These are phyloP conservation scores for Pharnaceum exiguum DNA, from an alignment of 148 eudicot species.

Conservation along the genomic window DNA sequence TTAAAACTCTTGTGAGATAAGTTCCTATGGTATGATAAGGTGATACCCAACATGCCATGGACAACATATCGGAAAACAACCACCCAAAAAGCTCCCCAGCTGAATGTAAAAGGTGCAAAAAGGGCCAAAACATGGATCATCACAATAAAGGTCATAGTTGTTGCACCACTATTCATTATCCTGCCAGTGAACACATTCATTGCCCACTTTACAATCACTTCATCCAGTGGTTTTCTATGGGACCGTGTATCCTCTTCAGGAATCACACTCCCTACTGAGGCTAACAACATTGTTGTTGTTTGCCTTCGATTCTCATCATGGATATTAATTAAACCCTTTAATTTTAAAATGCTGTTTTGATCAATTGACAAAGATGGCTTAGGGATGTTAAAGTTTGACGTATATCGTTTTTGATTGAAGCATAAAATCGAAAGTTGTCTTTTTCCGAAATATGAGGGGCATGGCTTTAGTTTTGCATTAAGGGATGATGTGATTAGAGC, in stretches of 20 bases:
- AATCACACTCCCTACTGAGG: slow-evolving; percentile 16
- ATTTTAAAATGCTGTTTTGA: neutral
- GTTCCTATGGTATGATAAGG: slow-evolving; percentile 71
- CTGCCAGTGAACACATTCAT: slow-evolving; percentile 41
- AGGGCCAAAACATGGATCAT: slow-evolving; percentile 51
- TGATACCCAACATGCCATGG: slow-evolving; percentile 75
- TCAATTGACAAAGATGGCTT: neutral
- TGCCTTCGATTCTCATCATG: slow-evolving; percentile 6
- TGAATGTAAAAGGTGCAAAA: slow-evolving; percentile 58
- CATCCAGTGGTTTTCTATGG: slow-evolving; percentile 36
- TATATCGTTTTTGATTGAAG: slow-evolving; percentile 17
- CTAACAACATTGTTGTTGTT: neutral
- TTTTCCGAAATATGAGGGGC: slow-evolving; percentile 6
- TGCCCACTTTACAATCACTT: slow-evolving; percentile 43
- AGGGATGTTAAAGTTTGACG: slow-evolving; percentile 5
- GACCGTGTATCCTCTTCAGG: slow-evolving; percentile 10
- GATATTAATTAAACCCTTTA: neutral
- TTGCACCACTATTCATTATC: slow-evolving; percentile 49
- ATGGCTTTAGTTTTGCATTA: slow-evolving; percentile 22
- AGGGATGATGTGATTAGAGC: slow-evolving; percentile 25
- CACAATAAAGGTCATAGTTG: slow-evolving; percentile 31
- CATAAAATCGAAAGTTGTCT: neutral
- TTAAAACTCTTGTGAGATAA: slow-evolving; percentile 71
- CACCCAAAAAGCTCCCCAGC: slow-evolving; percentile 67
- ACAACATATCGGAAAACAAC: slow-evolving; percentile 45